These are phyloP conservation scores for Flaveria bidentis DNA, from an alignment of 129 eudicot genomes.

Conservation along the genomic window DNA sequence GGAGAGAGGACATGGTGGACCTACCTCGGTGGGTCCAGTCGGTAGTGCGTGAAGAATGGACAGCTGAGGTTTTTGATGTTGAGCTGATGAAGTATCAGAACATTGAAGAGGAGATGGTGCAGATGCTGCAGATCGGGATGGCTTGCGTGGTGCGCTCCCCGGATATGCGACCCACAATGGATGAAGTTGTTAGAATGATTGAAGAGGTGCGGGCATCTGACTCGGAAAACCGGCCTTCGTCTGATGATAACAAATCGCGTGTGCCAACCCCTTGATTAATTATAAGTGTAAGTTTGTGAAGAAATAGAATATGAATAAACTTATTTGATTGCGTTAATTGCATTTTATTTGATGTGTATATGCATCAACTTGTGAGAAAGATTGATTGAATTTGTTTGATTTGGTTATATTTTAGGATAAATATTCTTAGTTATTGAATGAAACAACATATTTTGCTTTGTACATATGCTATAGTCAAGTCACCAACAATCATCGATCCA, in stretches of 20 bases:
- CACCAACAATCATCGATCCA: no score
- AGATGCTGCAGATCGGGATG: constrained; percentile 90
- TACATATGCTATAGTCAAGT: no score
- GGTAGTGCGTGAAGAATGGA: constrained; percentile 87
- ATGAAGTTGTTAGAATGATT: constrained; percentile 75
- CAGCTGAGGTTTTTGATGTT: constrained; percentile 83
- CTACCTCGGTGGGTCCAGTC: constrained; percentile 93
- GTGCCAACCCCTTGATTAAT: constrained; percentile 65
- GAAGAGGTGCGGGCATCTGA: constrained; percentile 73
- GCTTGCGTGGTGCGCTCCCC: constrained; percentile 71
- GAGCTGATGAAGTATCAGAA: constrained; percentile 69
- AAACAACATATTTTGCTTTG: no score
- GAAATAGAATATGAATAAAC: constrained; percentile 36
- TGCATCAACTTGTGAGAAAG: constrained; percentile 14
- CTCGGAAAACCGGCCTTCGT: constrained; percentile 74
- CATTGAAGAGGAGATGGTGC: constrained; percentile 90
- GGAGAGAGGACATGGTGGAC: constrained; percentile 76
- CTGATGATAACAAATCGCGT: constrained; percentile 63
- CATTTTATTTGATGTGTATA: constrained; percentile 32
- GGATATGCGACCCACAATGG: constrained; percentile 73
- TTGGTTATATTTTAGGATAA: constrained; percentile 16
- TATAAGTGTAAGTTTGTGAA: constrained; percentile 38
- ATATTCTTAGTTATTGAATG: no score
- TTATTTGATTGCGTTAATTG: constrained; percentile 20
- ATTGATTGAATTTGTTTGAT: constrained; percentile 27